Evolutionary conservation across 1,139 yeast genomes (phyloP).

Genomic region (Suhomyces guaymorum): DNA sequence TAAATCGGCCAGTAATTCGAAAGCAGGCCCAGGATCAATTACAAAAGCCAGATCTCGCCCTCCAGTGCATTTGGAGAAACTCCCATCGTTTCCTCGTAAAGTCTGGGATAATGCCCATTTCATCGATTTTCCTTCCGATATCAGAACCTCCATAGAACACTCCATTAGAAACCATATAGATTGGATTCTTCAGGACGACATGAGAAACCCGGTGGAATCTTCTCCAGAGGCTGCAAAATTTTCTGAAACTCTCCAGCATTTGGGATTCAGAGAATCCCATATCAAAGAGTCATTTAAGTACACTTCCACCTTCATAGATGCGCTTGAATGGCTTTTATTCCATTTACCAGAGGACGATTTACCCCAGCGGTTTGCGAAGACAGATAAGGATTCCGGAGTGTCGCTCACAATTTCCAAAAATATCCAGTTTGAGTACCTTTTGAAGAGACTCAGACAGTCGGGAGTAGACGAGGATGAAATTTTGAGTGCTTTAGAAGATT

Average conservation of each 20-base stretch:
- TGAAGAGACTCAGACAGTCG: slow-evolving; percentile 58
- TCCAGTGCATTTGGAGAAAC: slow-evolving; percentile 4
- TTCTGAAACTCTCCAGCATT: slow-evolving; percentile 28
- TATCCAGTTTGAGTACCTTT: slow-evolving; percentile 38
- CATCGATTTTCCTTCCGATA: slow-evolving; percentile 50
- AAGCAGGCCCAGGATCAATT: too few species aligned
- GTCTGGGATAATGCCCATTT: slow-evolving; percentile 67
- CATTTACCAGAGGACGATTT: slow-evolving; percentile 94
- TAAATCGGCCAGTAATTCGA: too few species aligned
- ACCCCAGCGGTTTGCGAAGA: slow-evolving; percentile 56
- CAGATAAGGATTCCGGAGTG: slow-evolving; percentile 48
- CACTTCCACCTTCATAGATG: slow-evolving; percentile 52
- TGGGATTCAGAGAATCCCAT: slow-evolving; percentile 75
- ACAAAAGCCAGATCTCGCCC: background rate
- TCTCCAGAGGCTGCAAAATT: slow-evolving; percentile 1
- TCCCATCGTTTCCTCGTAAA: slow-evolving; percentile 51
- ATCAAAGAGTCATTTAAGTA: slow-evolving; percentile 70
- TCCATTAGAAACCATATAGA: slow-evolving; percentile 54
- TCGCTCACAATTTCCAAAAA: slow-evolving; percentile 50
- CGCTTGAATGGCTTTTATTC: slow-evolving; percentile 80
- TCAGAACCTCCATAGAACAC: slow-evolving; percentile 55
- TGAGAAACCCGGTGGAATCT: slow-evolving; percentile 2
- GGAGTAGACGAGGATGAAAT: slow-evolving; percentile 74
- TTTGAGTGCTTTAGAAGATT: slow-evolving; percentile 44
- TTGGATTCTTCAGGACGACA: slow-evolving; percentile 44